These are phyloP conservation scores for Acidiella bohemica DNA, from an alignment of 495 filamentous ascomycete genomes.

Conservation along the genomic window DNA sequence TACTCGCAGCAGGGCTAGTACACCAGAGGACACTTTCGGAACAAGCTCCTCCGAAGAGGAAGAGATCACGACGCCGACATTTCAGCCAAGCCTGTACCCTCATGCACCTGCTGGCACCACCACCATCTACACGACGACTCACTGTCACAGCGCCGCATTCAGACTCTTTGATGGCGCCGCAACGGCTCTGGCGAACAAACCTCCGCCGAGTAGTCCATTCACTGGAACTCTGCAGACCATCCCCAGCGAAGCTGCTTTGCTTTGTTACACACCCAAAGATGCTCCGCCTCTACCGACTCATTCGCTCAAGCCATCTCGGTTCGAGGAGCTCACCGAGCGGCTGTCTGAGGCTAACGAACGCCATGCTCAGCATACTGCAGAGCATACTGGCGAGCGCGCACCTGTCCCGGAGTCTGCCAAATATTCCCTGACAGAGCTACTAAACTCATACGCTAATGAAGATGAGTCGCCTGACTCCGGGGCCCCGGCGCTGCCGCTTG, in stretches of 20 bases:
- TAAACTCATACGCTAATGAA: slow-evolving; percentile 3
- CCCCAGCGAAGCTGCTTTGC: slow-evolving; percentile 6
- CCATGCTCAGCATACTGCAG: neutral
- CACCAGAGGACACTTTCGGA: slow-evolving; percentile 7
- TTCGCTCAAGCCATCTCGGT: neutral
- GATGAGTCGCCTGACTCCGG: neutral
- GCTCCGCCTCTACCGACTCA: neutral
- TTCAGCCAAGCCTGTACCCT: neutral
- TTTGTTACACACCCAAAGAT: neutral
- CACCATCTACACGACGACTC: neutral
- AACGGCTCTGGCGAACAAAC: slow-evolving; percentile 1
- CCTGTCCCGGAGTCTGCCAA: slow-evolving; percentile 1
- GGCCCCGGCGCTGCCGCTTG: neutral
- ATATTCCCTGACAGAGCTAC: slow-evolving; percentile 4
- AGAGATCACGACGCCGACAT: slow-evolving; percentile 9
- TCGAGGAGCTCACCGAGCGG: neutral
- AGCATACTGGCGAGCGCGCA: neutral
- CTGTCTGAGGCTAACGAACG: neutral
- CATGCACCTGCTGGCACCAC: too few relatives aligned
- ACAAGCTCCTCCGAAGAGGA: slow-evolving; percentile 10
- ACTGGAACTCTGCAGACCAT: slow-evolving; percentile 15
- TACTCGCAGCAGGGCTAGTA: slow-evolving; percentile 4
- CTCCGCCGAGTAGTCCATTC: slow-evolving; percentile 14
- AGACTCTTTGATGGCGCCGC: slow-evolving; percentile 7
- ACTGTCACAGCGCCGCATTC: neutral